Base-by-base conservation (phyloP, 2,329 filamentous ascomycete species). In the Diplodia sapinea region DNA sequence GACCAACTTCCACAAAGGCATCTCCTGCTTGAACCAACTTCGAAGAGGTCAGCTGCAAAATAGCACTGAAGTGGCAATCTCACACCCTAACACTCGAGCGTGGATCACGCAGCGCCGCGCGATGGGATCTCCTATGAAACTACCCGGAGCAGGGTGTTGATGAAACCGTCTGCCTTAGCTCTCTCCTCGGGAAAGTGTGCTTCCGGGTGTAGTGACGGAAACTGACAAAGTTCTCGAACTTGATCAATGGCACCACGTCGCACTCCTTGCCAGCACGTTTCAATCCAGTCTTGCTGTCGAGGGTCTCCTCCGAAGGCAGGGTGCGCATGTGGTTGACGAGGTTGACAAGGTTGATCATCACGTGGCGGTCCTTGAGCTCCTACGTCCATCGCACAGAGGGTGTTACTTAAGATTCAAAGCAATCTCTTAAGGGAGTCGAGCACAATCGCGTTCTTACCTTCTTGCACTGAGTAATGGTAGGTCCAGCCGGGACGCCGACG, bases 151-250 rank as follows among this genome's bases (percentile, higher is more conserved):
- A 75, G 55, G 11, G 64, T 68, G 5, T 57, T 70, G 49, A 75
- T 69, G 65, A 73, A 73, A 0, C 73, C 72, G 20, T 72, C 71
- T 6, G 70, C 56, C 68, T 76, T 76, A 1, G 75, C 74, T 13
- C 57, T 68, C 5, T 69, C 55, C 36, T 71, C 1, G 73, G 72
- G 29, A 74, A 74, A 9, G 43, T 59, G 7, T 66, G 43, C 15
- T 11, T 12, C 38, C 17, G n/a, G n/a, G 52, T 66, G 52, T 66
- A 57, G 11, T 1, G 17, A 1, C 4, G 3, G 29, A 66, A 66
- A 2, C 2, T 3, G 4, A 2, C 12, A 26, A 15, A n/a, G n/a
- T 20, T 29, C 3, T 17, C 2, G 52, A 56, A 66, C 29, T 59
- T 57, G 40, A 23, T 2, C 26, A 66, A 26, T 23, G 1, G 9